These are phyloP conservation scores for Termitomyces sp. DNA, from an alignment of 768 basidiomycete species.

Conservation along the genomic window DNA sequence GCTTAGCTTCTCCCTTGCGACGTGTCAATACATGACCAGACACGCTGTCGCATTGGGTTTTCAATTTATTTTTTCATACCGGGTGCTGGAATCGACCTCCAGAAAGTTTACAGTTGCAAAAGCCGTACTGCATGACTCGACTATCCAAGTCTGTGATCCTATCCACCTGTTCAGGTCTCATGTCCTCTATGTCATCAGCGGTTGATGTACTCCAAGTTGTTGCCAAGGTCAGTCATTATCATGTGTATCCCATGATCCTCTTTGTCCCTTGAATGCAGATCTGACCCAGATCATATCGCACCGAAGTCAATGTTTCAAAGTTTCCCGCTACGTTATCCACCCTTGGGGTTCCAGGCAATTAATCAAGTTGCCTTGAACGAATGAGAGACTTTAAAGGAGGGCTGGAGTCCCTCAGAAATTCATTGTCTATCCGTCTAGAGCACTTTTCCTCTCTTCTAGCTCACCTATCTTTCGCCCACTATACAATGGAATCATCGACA, in stretches of 20 bases:
- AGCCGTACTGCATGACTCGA: background rate
- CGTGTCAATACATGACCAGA: constrained; percentile 7
- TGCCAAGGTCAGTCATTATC: background rate
- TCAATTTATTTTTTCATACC: background rate
- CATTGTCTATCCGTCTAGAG: background rate
- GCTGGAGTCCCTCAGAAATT: background rate
- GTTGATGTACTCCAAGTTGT: background rate
- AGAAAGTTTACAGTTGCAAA: background rate
- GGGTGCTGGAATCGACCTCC: background rate
- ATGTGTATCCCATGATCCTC: background rate
- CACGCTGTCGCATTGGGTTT: background rate
- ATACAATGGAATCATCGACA: constrained; percentile 11
- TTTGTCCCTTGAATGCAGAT: constrained; percentile 7
- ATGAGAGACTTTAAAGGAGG: constrained; percentile 11
- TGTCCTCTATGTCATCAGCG: background rate
- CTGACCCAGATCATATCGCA: constrained; percentile 10
- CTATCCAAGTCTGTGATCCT: background rate
- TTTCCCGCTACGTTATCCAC: constrained; percentile 6
- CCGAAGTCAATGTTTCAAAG: constrained; percentile 9
- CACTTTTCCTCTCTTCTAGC: background rate
- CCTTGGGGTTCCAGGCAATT: constrained; percentile 12
- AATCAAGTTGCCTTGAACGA: constrained; percentile 14
- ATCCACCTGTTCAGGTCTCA: background rate
- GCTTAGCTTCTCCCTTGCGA: constrained; percentile 10
- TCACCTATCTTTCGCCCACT: background rate